A percentile compares a stretch with the other conserved stretches of the same genome.
Evolutionary conservation across 306 rosid species (phyloP).

Genomic region (Corylus heterophylla): DNA sequence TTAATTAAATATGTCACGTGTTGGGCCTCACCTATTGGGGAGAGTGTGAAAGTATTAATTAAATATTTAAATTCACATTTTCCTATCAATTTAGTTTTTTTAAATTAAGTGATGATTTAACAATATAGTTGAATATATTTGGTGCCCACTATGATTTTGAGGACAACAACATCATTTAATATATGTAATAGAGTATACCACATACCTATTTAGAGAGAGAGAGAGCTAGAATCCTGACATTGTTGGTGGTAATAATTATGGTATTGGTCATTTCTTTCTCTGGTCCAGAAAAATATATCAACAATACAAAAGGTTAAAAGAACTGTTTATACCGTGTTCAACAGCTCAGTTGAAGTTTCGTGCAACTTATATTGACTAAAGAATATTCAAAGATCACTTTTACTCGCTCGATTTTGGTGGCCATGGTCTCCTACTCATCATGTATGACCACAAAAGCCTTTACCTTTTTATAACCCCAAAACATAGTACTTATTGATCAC

Average conservation of each 20-base stretch:
- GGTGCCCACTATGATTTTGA: not conserved
- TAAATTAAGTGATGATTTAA: not conserved
- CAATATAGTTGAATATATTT: not conserved
- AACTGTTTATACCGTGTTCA: conserved; percentile 2
- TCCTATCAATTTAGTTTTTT: too few relatives aligned
- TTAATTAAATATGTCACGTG: too few relatives aligned
- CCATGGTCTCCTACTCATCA: conserved; percentile 1
- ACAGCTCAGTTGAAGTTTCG: not conserved
- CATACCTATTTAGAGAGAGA: not conserved
- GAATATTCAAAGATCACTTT: not conserved
- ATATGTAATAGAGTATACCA: not conserved
- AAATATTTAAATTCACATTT: too few relatives aligned
- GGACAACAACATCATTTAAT: not conserved
- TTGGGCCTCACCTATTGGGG: too few relatives aligned
- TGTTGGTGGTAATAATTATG: not conserved
- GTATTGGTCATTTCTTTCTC: conserved; percentile 4
- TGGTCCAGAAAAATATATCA: not conserved
- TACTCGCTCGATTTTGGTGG: not conserved
- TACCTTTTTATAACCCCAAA: not conserved
- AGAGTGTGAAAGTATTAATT: too few relatives aligned
- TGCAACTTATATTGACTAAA: not conserved
- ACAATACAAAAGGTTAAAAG: not conserved
- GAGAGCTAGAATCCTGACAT: not conserved
- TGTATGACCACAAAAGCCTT: not conserved
- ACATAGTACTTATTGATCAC: not conserved